These are phyloP conservation scores for Dalbergia cultrata DNA, from an alignment of 306 rosid species.

Conservation along the genomic window DNA sequence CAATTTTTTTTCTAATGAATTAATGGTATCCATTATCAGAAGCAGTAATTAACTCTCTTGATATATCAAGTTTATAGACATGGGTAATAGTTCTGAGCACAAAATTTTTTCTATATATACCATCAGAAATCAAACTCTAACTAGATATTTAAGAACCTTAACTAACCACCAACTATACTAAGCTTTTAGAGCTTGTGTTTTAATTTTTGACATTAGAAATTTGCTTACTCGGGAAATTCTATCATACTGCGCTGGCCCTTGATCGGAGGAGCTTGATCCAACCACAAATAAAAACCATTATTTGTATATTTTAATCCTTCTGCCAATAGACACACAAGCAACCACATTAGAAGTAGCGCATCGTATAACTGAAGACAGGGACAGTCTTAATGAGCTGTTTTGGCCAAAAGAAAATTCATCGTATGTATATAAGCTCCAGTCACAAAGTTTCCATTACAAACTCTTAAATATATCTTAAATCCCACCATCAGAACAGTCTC, in stretches of 20 bases:
- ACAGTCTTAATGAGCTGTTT: background rate
- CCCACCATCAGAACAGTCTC: background rate
- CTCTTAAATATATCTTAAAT: background rate
- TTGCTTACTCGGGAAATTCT: background rate
- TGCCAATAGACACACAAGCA: background rate
- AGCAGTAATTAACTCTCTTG: too few species aligned
- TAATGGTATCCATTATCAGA: too few species aligned
- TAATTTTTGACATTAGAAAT: too few species aligned
- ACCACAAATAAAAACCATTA: background rate
- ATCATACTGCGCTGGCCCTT: background rate
- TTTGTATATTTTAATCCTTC: background rate
- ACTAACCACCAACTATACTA: too few species aligned
- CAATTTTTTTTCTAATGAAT: too few species aligned
- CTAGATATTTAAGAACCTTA: too few species aligned
- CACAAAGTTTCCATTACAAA: constrained; percentile 11
- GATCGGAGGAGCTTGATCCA: constrained; percentile 7
- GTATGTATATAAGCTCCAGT: background rate
- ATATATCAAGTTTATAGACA: too few species aligned
- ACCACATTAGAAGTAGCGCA: background rate
- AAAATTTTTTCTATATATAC: too few species aligned
- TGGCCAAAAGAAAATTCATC: background rate
- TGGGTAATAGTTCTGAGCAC: too few species aligned
- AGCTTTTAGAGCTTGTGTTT: too few species aligned
- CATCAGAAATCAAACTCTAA: too few species aligned
- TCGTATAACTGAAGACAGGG: background rate